A percentile compares a stretch with the other conserved stretches of the same genome.
These are phyloP conservation scores for Cercospora nicotianae DNA, from an alignment of 2,329 filamentous ascomycete genomes.

Conservation along the genomic window DNA sequence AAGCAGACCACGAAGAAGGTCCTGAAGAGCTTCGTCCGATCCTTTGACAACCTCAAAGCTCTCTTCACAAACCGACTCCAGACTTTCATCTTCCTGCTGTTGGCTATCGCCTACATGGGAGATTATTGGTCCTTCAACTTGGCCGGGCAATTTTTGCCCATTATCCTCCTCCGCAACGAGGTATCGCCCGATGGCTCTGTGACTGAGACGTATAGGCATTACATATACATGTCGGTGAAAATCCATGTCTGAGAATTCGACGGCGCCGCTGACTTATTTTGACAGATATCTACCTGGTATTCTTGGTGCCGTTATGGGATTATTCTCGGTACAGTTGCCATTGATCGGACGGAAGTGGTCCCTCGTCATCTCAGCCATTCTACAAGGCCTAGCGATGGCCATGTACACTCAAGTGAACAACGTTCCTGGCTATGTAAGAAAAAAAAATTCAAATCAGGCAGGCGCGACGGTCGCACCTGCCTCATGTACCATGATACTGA, in stretches of 20 bases:
- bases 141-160: slow-evolving; percentile 51
- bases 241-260: too few species aligned
- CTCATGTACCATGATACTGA: too few species aligned
- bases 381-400: slow-evolving; percentile 50
- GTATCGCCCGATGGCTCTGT: not conserved
- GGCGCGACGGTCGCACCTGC: too few species aligned
- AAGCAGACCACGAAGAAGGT: slow-evolving; percentile 14
- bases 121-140: slow-evolving; percentile 55
- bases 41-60: slow-evolving; percentile 32
- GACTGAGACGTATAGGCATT: too few species aligned
- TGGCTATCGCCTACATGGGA: slow-evolving; percentile 55
- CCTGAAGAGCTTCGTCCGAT: slow-evolving; percentile 35
- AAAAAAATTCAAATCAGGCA: too few species aligned
- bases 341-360: slow-evolving; percentile 48
- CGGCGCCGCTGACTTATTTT: too few species aligned
- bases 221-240: too few species aligned
- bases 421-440: too few species aligned
- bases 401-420: slow-evolving; percentile 48
- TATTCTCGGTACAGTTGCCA: slow-evolving; percentile 51
- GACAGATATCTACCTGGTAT: slow-evolving; percentile 24
- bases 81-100: slow-evolving; percentile 48
- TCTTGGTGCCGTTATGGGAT: slow-evolving; percentile 53
- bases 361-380: slow-evolving; percentile 46
- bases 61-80: slow-evolving; percentile 48
- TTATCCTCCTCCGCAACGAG: slow-evolving; percentile 46